Evolutionary conservation across 2,329 filamentous ascomycete genomes (phyloP).

Genomic region (Aureobasidium sp.): DNA sequence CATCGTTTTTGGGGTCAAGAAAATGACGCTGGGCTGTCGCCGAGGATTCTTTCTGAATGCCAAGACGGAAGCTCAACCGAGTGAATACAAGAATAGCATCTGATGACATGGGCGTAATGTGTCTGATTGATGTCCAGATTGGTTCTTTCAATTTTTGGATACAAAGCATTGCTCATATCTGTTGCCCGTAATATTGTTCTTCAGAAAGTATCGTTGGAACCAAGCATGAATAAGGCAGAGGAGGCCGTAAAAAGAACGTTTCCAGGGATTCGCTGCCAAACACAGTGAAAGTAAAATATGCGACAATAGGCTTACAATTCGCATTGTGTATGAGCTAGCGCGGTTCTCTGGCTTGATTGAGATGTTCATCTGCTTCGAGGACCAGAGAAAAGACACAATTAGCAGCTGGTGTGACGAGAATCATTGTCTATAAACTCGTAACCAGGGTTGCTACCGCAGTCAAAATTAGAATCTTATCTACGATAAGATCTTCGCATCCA

Average conservation of each 20-base stretch:
- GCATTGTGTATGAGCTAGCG: neutral
- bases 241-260: too few species aligned
- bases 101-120: too few species aligned
- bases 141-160: too few species aligned
- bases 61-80: neutral
- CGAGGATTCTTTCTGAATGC: neutral
- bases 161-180: too few species aligned
- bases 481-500: neutral
- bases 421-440: too few species aligned
- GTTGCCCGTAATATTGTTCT: too few species aligned
- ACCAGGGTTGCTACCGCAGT: neutral
- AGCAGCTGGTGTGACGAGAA: too few species aligned
- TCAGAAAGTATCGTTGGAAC: too few species aligned
- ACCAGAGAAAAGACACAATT: neutral
- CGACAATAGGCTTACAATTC: neutral
- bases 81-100: too few species aligned
- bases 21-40: neutral
- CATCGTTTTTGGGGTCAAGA: neutral
- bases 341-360: neutral
- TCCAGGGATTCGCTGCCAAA: neutral
- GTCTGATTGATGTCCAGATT: too few species aligned
- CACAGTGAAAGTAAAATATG: neutral
- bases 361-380: neutral
- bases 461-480: neutral
- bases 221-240: too few species aligned